Percentiles rank a stretch among this genome's conserved stretches.
Conservation (phyloP, 208 protist genomes). For the Trypanosoma lewisi region DNA sequence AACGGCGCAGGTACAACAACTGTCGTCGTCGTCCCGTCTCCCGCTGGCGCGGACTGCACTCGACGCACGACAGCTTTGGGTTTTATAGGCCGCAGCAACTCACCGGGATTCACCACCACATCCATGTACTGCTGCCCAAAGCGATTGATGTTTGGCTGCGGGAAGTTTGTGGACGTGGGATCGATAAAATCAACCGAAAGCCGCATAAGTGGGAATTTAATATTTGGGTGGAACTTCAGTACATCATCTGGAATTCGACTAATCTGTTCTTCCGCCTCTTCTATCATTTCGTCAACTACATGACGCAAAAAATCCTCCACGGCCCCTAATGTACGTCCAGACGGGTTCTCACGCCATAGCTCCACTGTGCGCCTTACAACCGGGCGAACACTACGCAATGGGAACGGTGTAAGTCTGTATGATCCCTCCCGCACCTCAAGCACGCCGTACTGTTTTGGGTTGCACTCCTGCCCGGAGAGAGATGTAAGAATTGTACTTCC, state of each 20-base stretch:
- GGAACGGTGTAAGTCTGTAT: constrained; percentile 87
- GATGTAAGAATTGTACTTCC: constrained; percentile 96
- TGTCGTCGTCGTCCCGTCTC: background rate
- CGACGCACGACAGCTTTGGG: constrained; percentile 41
- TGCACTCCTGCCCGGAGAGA: constrained; percentile 92
- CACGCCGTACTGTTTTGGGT: constrained; percentile 92
- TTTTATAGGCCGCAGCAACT: constrained; percentile 71
- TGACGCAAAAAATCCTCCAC: constrained; percentile 77
- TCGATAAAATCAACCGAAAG: constrained; percentile 83
- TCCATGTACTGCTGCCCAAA: constrained; percentile 91
- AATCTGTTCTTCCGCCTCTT: constrained; percentile 71
- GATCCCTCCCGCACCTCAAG: constrained; percentile 79
- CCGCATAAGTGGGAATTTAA: constrained; percentile 84
- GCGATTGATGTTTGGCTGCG: constrained; percentile 83
- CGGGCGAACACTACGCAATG: constrained; percentile 90
- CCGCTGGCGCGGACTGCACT: background rate
- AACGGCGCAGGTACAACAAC: constrained; percentile 47
- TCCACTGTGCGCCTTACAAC: constrained; percentile 88
- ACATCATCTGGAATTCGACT: constrained; percentile 74
- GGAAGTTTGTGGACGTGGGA: constrained; percentile 67
- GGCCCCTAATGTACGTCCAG: constrained; percentile 69
- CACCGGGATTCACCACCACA: constrained; percentile 80
- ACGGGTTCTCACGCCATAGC: constrained; percentile 60
- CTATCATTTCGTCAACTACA: constrained; percentile 80
- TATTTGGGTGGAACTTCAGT: constrained; percentile 68